Evolutionary conservation across 225 moss, liverwort and hornwort species (phyloP).

Genomic region (Pseudoscleropodium purum): DNA sequence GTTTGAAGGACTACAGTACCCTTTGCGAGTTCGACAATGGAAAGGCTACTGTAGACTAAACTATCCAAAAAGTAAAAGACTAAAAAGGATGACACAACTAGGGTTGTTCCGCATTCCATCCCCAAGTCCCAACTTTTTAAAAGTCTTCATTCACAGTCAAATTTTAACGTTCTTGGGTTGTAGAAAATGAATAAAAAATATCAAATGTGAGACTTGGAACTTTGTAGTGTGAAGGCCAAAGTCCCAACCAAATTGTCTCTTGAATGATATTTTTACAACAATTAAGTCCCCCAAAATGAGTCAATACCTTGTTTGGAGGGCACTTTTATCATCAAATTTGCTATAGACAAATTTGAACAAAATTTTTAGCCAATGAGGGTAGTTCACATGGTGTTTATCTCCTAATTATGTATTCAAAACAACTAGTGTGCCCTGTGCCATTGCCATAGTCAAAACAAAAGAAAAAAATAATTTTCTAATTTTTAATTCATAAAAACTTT

Average conservation of each 20-base stretch:
- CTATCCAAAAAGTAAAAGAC: neutral
- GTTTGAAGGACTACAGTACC: neutral
- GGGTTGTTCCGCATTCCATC: neutral
- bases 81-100: neutral
- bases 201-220: neutral
- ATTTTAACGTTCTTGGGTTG: neutral
- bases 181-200: neutral
- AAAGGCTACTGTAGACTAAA: neutral
- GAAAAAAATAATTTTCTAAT: no score
- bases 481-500: no score
- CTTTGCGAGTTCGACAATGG: neutral
- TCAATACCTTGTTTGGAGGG: rapidly evolving
- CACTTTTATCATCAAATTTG: neutral
- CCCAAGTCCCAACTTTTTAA: neutral
- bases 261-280: neutral
- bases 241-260: neutral
- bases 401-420: neutral
- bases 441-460: no score
- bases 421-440: no score
- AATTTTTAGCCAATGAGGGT: neutral
- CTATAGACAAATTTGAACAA: rapidly evolving
- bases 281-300: neutral
- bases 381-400: neutral
- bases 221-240: no score
- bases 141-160: neutral